Evolutionary conservation across 805 yeast species (phyloP).

Genomic region (Schwanniomyces pseudopolymorphus): DNA sequence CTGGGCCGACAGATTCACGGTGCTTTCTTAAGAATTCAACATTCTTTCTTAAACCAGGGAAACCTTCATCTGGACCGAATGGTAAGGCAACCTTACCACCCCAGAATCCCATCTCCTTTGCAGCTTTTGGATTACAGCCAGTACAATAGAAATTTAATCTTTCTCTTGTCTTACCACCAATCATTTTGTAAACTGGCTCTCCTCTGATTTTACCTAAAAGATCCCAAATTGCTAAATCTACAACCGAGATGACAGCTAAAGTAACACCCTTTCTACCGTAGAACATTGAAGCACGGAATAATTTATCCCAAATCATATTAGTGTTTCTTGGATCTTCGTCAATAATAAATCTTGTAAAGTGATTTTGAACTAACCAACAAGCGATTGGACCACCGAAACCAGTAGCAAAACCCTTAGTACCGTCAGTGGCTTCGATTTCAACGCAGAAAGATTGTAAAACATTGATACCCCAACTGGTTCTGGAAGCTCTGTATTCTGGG

Average conservation of each 20-base stretch:
- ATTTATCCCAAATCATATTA: slow-evolving; percentile 47
- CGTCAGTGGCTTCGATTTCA: slow-evolving; percentile 48
- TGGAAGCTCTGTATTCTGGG: slow-evolving; percentile 42
- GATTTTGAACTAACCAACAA: slow-evolving; percentile 47
- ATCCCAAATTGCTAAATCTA: slow-evolving; percentile 53
- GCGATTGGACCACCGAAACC: slow-evolving; percentile 55
- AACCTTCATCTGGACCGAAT: slow-evolving; percentile 52
- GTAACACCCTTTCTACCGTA: slow-evolving; percentile 52
- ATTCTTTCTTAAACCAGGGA: slow-evolving; percentile 43
- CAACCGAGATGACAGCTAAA: slow-evolving; percentile 46
- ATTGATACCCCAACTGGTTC: slow-evolving; percentile 52
- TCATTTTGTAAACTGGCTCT: slow-evolving; percentile 53
- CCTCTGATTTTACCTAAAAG: slow-evolving; percentile 47
- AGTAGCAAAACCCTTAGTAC: slow-evolving; percentile 50
- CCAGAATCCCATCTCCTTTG: slow-evolving; percentile 52
- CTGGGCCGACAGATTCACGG: slow-evolving; percentile 48
- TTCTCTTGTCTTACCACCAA: slow-evolving; percentile 50
- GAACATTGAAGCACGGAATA: slow-evolving; percentile 50
- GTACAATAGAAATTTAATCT: slow-evolving; percentile 50
- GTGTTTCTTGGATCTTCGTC: slow-evolving; percentile 50
- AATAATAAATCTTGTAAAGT: slow-evolving; percentile 45
- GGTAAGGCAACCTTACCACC: slow-evolving; percentile 55
- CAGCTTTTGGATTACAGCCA: slow-evolving; percentile 47
- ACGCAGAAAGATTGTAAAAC: slow-evolving; percentile 51
- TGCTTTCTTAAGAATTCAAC: slow-evolving; percentile 45